Conservation (phyloP, 495 filamentous ascomycete species). For the Penicillium alfredii region DNA sequence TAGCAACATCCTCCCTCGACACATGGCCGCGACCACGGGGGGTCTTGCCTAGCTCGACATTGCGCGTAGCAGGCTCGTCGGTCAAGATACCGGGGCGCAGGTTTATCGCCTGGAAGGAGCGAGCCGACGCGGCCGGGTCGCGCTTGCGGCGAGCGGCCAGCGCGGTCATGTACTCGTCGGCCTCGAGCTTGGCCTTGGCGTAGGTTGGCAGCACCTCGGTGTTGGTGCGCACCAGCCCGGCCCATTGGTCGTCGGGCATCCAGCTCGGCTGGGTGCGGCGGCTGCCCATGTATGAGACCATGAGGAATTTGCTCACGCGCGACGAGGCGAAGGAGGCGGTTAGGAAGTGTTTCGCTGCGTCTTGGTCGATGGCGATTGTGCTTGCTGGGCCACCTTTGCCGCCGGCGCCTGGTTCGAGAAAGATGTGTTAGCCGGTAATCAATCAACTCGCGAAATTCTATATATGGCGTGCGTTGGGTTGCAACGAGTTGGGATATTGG, state of each 20-base stretch:
- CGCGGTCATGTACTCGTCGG: conserved; percentile 66
- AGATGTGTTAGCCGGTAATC: conserved; percentile 5
- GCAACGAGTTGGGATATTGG: no score
- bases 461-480: no score
- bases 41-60: conserved; percentile 61
- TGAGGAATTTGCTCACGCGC: conserved; percentile 63
- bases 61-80: conserved; percentile 51
- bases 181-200: conserved; percentile 66
- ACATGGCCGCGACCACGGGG: conserved; percentile 45
- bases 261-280: conserved; percentile 56
- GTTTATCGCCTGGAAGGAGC: conserved; percentile 56
- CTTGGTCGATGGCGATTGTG: conserved; percentile 58
- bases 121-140: conserved; percentile 28
- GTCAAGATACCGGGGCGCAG: conserved; percentile 64
- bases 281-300: conserved; percentile 62
- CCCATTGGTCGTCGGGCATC: conserved; percentile 60
- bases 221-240: conserved; percentile 43
- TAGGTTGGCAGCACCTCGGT: conserved; percentile 54
- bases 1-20: conserved; percentile 63
- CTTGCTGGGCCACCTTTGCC: conserved; percentile 65
- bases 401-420: conserved; percentile 50
- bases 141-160: conserved; percentile 43
- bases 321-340: conserved; percentile 52
- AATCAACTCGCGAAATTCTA: no score
- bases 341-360: conserved; percentile 67